These are phyloP conservation scores for Trichoderma parareesei DNA, from an alignment of 495 filamentous ascomycete genomes.

Conservation along the genomic window DNA sequence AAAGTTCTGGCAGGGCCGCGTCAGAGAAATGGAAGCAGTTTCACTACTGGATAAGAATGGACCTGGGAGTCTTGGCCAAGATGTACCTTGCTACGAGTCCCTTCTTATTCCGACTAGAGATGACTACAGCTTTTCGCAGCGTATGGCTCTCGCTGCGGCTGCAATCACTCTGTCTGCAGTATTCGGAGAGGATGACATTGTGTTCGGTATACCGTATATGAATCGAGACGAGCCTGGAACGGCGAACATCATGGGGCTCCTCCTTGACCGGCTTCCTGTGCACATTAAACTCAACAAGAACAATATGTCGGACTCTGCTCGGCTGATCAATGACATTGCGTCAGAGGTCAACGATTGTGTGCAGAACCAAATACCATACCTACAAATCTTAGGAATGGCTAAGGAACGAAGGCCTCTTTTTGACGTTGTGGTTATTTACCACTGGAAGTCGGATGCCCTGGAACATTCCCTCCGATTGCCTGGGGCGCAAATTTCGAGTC, in stretches of 20 bases:
- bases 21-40: neutral
- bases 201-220: neutral
- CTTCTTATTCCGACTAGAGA: neutral
- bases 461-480: neutral
- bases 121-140: neutral
- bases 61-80: neutral
- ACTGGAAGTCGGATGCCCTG: neutral
- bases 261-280: neutral
- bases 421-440: neutral
- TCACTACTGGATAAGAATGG: neutral
- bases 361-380: neutral
- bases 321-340: neutral
- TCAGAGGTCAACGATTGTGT: neutral
- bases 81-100: neutral
- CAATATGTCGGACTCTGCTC: neutral
- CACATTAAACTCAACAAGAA: neutral
- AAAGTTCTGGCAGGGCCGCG: neutral
- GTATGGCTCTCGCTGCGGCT: neutral
- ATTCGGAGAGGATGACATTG: neutral
- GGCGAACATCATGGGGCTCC: neutral
- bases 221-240: neutral
- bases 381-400: neutral
- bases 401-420: neutral
- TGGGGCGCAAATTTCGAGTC: neutral
- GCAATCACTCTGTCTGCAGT: neutral